Evolutionary conservation across 2,329 filamentous ascomycete genomes (phyloP).

Genomic region (Kalmusia sp.): DNA sequence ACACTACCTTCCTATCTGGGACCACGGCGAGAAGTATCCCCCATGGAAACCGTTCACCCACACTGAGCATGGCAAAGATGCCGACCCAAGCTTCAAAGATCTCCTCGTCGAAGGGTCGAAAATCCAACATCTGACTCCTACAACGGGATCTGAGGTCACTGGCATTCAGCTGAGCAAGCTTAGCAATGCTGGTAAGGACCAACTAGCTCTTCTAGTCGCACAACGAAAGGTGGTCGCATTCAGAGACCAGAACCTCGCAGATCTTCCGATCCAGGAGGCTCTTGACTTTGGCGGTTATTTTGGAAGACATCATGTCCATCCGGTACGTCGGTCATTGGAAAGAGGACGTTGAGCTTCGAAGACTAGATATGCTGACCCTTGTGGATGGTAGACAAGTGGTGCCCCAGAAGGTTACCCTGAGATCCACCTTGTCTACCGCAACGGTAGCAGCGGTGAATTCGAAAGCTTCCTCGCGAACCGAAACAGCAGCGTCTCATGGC

Average conservation of each 20-base stretch:
- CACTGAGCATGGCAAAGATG: constrained; percentile 74
- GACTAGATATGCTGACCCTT: constrained; percentile 31
- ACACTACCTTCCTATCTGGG: constrained; percentile 74
- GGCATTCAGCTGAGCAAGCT: constrained; percentile 74
- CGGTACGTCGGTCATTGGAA: constrained; percentile 52
- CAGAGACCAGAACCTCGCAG: constrained; percentile 68
- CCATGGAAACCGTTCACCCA: constrained; percentile 72
- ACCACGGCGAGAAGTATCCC: constrained; percentile 64
- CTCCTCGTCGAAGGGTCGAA: constrained; percentile 59
- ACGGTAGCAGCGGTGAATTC: constrained; percentile 62
- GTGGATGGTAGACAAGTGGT: constrained; percentile 61
- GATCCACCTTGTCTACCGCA: constrained; percentile 76
- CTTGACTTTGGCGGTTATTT: constrained; percentile 74
- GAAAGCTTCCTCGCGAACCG: constrained; percentile 67
- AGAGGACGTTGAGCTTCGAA: not conserved
- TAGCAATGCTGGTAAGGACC: constrained; percentile 70
- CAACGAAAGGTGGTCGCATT: constrained; percentile 78
- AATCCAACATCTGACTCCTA: constrained; percentile 68
- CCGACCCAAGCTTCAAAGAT: constrained; percentile 70
- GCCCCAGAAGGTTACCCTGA: constrained; percentile 74
- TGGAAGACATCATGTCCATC: constrained; percentile 78
- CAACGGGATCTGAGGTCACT: constrained; percentile 63
- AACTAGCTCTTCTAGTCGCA: constrained; percentile 74
- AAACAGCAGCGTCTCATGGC: constrained; percentile 82
- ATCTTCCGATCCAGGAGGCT: constrained; percentile 72